phyloP scores from a whole-genome alignment of 306 rosid genomes.

The Styphnolobium japonicum region DNA sequence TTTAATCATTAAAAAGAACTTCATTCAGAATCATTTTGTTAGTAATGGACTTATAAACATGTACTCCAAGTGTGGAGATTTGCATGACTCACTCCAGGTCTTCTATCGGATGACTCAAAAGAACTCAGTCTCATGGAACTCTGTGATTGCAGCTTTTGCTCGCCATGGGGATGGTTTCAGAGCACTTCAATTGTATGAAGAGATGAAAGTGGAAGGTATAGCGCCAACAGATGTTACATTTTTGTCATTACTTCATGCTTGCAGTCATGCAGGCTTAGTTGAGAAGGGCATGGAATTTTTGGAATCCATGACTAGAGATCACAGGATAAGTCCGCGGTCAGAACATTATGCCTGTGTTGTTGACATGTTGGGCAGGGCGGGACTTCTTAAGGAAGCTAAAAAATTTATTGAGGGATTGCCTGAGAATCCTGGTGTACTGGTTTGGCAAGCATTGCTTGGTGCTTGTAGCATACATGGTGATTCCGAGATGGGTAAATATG shows the following conservation, averaged over 20 bases:
- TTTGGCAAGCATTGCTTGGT: conserved; percentile 95
- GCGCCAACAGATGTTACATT: conserved; percentile 71
- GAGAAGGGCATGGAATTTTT: conserved; percentile 75
- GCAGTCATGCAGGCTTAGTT: conserved; percentile 83
- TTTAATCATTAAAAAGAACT: conserved; percentile 56
- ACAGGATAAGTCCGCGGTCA: conserved; percentile 54
- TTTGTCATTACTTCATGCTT: conserved; percentile 85
- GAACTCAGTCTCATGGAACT: conserved; percentile 81
- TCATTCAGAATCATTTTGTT: conserved; percentile 59
- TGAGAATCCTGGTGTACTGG: conserved; percentile 50
- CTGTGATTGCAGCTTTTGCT: conserved; percentile 83
- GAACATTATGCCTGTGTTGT: conserved; percentile 85
- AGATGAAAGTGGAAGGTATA: conserved; percentile 57
- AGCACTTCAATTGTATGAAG: conserved; percentile 63
- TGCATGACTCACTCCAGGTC: conserved; percentile 55
- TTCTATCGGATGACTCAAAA: conserved; percentile 52
- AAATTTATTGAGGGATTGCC: conserved; percentile 51
- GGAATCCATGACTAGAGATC: conserved; percentile 68
- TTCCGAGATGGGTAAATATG: conserved; percentile 70
- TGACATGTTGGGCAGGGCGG: conserved; percentile 92
- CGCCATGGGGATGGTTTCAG: conserved; percentile 74
- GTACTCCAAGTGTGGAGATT: conserved; percentile 87
- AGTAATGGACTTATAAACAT: conserved; percentile 85
- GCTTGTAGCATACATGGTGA: conserved; percentile 78
- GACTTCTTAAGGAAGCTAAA: conserved; percentile 72